A percentile compares a stretch with the other conserved stretches of the same genome.
These are phyloP conservation scores for Escallonia rubra DNA, from an alignment of 129 eudicot genomes.

Conservation along the genomic window DNA sequence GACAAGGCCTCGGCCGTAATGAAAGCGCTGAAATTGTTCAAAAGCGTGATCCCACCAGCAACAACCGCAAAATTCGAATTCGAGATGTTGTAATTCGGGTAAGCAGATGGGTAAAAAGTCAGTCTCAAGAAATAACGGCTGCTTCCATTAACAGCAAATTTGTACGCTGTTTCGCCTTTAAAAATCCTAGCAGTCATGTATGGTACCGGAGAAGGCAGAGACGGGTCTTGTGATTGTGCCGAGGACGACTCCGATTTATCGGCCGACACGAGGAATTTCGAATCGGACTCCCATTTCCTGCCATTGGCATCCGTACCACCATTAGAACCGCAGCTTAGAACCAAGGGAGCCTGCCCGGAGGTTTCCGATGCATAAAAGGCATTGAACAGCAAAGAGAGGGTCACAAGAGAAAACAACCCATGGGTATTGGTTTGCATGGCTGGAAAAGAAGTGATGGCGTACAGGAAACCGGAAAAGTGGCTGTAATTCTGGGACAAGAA, in stretches of 20 bases:
- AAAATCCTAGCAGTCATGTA: slow-evolving; percentile 72
- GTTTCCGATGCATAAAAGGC: slow-evolving; percentile 4
- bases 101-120: slow-evolving; percentile 67
- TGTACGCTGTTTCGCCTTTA: slow-evolving; percentile 45
- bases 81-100: slow-evolving; percentile 43
- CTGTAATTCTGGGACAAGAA: background rate
- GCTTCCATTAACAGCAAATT: slow-evolving; percentile 39
- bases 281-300: slow-evolving; percentile 64
- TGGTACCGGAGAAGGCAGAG: slow-evolving; percentile 50
- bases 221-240: slow-evolving; percentile 48
- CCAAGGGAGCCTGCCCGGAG: slow-evolving; percentile 10
- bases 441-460: slow-evolving; percentile 9
- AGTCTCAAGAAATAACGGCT: slow-evolving; percentile 44
- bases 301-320: slow-evolving; percentile 44
- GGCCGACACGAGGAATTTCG: slow-evolving; percentile 31
- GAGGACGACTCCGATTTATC: slow-evolving; percentile 38
- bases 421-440: slow-evolving; percentile 22
- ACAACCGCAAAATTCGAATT: slow-evolving; percentile 43
- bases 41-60: slow-evolving; percentile 39
- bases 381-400: slow-evolving; percentile 1
- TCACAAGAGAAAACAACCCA: slow-evolving; percentile 8
- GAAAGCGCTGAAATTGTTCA: slow-evolving; percentile 65
- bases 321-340: slow-evolving; percentile 45
- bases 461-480: slow-evolving; percentile 29
- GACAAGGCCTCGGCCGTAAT: slow-evolving; percentile 58